Evolutionary conservation across 2,329 filamentous ascomycete genomes (phyloP), one percentile per base, ranked within the genome.

Genomic region (Epichloe hybrida): DNA sequence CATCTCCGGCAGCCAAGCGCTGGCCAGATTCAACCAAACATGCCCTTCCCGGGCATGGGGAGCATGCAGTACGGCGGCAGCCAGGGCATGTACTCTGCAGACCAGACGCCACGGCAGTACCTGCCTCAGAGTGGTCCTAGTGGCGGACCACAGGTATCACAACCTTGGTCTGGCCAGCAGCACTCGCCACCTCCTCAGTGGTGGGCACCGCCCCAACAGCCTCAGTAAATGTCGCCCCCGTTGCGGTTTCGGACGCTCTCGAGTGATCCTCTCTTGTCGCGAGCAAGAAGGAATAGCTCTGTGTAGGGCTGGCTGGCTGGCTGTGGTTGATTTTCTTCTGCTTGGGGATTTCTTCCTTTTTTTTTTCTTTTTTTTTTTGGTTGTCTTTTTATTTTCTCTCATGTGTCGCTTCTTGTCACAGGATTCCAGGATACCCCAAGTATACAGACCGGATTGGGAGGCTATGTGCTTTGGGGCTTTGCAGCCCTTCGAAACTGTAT

Each of bases 71-170:
- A 83, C 59, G 71, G 72, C 37, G 70, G 75, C 27, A 70, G 73
- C 7, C 77, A 80, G 58, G 73, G 72, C 48, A 77, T 83, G 59
- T 82, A 81, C 57, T 69, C 77, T 17, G 67, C 79, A 27, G 81
- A 84, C 45, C 79, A 82, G 65, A 81, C 78, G 1, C 76, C 79
- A 4, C 72, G 81, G 49, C 77, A 82, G 61, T 84, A 84, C 69
- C 77, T 88, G 79, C 80, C 84, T 59, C 73, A 81, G 66, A 69
- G 76, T 65, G 67, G 27, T 31, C 27, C 75, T 58, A 66, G 80
- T 4, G 68, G 67, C 4, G 66, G 68, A 6, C 74, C 76, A 11
- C 69, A 74, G 5, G 73, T 73, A 21, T 72, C 73, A 2, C 77
- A 79, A 54, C 63, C 69, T 4, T 80, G 74, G 74, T 72, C 71